Evolutionary conservation across 2,329 filamentous ascomycete genomes (phyloP), one percentile per base, ranked within the genome.

Genomic region (Trichoderma semiorbis): DNA sequence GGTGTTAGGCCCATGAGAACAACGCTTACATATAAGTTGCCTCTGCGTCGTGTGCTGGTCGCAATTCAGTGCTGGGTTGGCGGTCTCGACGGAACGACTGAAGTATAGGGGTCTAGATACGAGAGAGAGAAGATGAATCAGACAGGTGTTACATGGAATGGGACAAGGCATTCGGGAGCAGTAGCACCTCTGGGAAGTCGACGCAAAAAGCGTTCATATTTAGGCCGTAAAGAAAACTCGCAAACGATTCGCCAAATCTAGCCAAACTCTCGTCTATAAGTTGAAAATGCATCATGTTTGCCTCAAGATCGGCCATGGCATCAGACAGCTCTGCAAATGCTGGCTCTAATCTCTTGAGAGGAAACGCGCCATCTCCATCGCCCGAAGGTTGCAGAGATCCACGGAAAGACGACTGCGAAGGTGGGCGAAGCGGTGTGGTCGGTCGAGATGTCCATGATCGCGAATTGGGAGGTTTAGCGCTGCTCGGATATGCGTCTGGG

Each of bases 141-240:
- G 65, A 61, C 16, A n/a, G 55, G 53, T 10, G 30, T 39, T 36
- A 10, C 57, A 36, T 62, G 18, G 18, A 62, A 53, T 24, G 18
- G 11, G 30, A 16, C 36, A n/a, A n/a, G n/a, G 21, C 21, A 69
- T 57, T 58, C 24, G 43, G 36, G 61, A 36, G 57, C 66, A 61
- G 64, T 50, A 70, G 34, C 26, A 94, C 94, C 89, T 99, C 96
- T 0, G 94, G 93, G 75, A 98, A 99, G 81, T 99, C 96, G 36
- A 98, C 95, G 80, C 95, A 98, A 80, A 98, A 99, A 1, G 96
- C 96, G 81, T 98, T 98, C 95, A 99, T 98, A 79, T 98, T 98
- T 80, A 99, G 82, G 2, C 96, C 96, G 78, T 98, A 99, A 60
- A 99, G 83, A 78, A 99, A 98, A 76, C 92, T 94, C 1, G 94